These are phyloP conservation scores for Fusarium sp. DNA, from an alignment of 2,329 filamentous ascomycete species.

Conservation along the genomic window DNA sequence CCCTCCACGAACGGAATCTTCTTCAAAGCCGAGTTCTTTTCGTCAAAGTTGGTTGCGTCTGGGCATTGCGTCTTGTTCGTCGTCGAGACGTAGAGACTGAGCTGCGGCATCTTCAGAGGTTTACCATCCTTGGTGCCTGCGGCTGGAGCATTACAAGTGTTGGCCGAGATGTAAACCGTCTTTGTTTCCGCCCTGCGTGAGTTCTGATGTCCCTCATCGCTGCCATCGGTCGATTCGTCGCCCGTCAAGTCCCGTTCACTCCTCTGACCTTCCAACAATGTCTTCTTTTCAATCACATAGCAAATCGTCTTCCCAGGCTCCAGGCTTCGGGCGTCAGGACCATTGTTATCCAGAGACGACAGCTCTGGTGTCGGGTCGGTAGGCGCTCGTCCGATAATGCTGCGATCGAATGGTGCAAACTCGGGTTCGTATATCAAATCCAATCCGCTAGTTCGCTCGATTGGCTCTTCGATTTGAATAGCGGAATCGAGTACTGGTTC, in stretches of 20 bases:
- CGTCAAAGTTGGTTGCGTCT: conserved; percentile 35
- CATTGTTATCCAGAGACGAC: conserved; percentile 72
- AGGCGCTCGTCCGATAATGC: conserved; percentile 70
- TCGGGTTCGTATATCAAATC: conserved; percentile 67
- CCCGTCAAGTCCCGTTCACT: conserved; percentile 30
- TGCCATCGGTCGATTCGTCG: conserved; percentile 18
- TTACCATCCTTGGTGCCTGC: conserved; percentile 45
- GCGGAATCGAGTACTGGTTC: conserved; percentile 52
- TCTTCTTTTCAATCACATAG: conserved; percentile 49
- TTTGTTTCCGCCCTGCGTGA: conserved; percentile 48
- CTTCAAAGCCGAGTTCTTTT: conserved; percentile 35
- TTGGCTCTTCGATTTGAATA: conserved; percentile 25
- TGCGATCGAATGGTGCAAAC: conserved; percentile 71
- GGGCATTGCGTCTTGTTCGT: conserved; percentile 49
- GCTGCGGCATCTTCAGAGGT: conserved; percentile 69
- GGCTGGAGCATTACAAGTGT: conserved; percentile 83
- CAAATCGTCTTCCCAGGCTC: conserved; percentile 69
- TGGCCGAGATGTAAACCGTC: conserved; percentile 84
- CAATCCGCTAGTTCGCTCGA: conserved; percentile 26
- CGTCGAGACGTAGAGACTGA: conserved; percentile 83
- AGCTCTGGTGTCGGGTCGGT: conserved; percentile 58
- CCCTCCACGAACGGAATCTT: conserved; percentile 72
- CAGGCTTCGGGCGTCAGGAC: conserved; percentile 69
- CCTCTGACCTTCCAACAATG: conserved; percentile 42
- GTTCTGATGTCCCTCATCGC: conserved; percentile 23